A percentile compares a stretch with the other conserved stretches of the same genome.
Evolutionary conservation across 2,329 filamentous ascomycete genomes (phyloP).

Genomic region (Cercospora berteroae): DNA sequence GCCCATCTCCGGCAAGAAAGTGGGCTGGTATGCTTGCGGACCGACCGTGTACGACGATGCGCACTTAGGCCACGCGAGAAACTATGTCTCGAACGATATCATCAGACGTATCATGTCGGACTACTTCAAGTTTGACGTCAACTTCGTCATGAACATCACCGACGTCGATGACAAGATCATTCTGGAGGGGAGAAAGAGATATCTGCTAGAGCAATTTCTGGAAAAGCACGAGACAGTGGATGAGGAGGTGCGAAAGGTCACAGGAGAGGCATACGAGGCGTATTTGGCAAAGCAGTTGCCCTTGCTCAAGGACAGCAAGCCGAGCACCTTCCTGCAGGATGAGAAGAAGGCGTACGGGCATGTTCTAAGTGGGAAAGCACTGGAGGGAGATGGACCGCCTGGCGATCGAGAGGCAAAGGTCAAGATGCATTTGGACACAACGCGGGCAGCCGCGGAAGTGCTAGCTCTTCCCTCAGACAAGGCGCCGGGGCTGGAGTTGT

Average conservation of each 20-base stretch:
- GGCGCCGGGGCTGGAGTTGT: constrained; percentile 41
- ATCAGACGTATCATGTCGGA: constrained; percentile 77
- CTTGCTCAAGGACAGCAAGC: constrained; percentile 47
- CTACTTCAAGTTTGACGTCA: constrained; percentile 79
- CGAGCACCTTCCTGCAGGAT: constrained; percentile 49
- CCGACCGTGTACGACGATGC: constrained; percentile 78
- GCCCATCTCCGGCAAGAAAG: constrained; percentile 65
- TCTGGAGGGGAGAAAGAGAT: constrained; percentile 68
- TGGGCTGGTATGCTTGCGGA: constrained; percentile 87
- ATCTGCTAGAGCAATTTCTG: constrained; percentile 71
- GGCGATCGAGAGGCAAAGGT: constrained; percentile 81
- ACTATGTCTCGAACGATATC: constrained; percentile 89
- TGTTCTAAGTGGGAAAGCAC: constrained; percentile 54
- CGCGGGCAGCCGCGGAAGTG: constrained; percentile 53
- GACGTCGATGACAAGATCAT: constrained; percentile 69
- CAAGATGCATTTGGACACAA: constrained; percentile 80
- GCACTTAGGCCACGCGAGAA: constrained; percentile 79
- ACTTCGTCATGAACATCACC: constrained; percentile 92
- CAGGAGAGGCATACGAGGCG: constrained; percentile 52
- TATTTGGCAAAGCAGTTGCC: constrained; percentile 69
- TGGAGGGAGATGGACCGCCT: constrained; percentile 52
- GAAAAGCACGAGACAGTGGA: constrained; percentile 47
- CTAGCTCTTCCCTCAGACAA: constrained; percentile 38
- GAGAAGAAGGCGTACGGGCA: constrained; percentile 53
- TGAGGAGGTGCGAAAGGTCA: constrained; percentile 49